These are phyloP conservation scores for Clavaria fumosa DNA, from an alignment of 768 basidiomycete species.

Conservation along the genomic window DNA sequence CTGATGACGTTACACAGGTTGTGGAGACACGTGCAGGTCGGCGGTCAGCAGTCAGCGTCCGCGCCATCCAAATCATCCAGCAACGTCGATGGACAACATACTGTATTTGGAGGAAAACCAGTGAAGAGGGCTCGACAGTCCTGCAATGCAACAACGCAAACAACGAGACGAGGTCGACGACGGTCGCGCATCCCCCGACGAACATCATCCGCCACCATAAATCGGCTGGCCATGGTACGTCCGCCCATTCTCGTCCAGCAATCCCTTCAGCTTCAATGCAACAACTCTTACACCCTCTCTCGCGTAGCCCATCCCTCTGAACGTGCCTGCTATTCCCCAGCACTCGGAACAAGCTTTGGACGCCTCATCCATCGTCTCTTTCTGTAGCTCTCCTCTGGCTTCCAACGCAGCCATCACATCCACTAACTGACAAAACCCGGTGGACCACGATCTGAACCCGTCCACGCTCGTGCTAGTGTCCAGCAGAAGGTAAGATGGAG, in stretches of 20 bases:
- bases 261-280: slow-evolving; percentile 42
- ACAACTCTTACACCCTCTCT: slow-evolving; percentile 45
- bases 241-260: slow-evolving; percentile 41
- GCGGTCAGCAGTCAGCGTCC: no score
- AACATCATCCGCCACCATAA: slow-evolving; percentile 2
- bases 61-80: no score
- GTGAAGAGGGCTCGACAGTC: no score
- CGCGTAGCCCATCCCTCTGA: slow-evolving; percentile 51
- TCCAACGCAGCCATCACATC: slow-evolving; percentile 66
- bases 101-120: no score
- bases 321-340: slow-evolving; percentile 57
- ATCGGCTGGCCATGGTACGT: slow-evolving; percentile 26
- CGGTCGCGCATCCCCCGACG: background rate
- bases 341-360: slow-evolving; percentile 65
- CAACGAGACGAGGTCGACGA: no score
- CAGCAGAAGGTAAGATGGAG: slow-evolving; percentile 67
- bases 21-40: no score
- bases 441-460: slow-evolving; percentile 48
- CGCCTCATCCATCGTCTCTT: slow-evolving; percentile 62
- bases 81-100: no score
- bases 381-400: slow-evolving; percentile 45
- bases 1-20: no score
- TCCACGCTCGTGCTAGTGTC: slow-evolving; percentile 52
- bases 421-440: slow-evolving; percentile 52
- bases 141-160: no score